Base-by-base conservation (phyloP, 768 basidiomycete species). In the Gloeostereum incarnatum region DNA sequence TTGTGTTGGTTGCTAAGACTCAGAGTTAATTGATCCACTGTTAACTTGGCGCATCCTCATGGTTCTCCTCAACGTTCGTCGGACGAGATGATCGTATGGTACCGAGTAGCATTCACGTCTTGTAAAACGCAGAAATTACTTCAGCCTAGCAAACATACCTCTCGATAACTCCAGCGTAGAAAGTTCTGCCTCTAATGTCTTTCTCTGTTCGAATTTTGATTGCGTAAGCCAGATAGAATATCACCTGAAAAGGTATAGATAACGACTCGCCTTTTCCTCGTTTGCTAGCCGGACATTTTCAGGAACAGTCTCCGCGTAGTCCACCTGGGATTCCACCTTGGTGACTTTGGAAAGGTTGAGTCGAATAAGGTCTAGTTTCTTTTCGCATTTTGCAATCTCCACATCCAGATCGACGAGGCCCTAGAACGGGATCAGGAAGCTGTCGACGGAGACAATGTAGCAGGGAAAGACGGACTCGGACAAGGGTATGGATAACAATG, bases 301-400 rank as follows among this genome's bases (percentile, higher is more conserved):
- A 0, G 92, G 91, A 5, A 94, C 81, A 35, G 82, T 84, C 20
- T 69, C 69, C 50, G 74, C 73, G 55, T 97, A 96, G 50, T 87
- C 83, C 1, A 79, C 62, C 46, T 85, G 80, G 2, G 71, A 65
- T 44, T 81, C 73, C 13, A 78, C 55, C 58, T 91, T 93, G 42
- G 62, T 48, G 25, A 94, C 62, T 66, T 96, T 97, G 38, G 81
- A 75, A 30, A 85, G 61, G 46, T 75, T 81, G 36, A 85, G 45
- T 37, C 69, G 65, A 2, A 76, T 79, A 7, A 91, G 62, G 26
- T 81, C 75, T 2, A 87, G 70, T 60, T 93, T 96, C 75, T 96
- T 97, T 53, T 89, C 78, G 44, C 82, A 80, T 59, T 93, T 97
- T 27, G 73, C 65, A 31, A 96, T 84, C 60, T 98, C 94, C 2